phyloP scores from a whole-genome alignment of 169 alveolate genomes.

The Neospora caninum region DNA sequence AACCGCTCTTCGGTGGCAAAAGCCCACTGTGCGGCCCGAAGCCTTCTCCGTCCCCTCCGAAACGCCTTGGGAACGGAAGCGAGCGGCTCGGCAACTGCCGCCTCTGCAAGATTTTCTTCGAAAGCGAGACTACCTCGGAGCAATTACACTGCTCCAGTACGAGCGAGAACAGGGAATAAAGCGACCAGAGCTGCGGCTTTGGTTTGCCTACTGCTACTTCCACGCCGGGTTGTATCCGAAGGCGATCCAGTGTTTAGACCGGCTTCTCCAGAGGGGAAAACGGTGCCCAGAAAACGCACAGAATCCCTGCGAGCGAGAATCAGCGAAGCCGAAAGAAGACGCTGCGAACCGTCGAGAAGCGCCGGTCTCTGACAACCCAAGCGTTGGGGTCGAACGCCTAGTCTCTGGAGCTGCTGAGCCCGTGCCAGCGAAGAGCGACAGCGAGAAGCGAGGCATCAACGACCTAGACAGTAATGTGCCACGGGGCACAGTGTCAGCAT shows the following conservation, averaged over 20 bases:
- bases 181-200: background rate
- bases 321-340: background rate
- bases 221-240: slow-evolving; percentile 7
- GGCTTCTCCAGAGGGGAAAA: background rate
- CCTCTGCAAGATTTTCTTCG: background rate
- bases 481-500: too few relatives aligned
- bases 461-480: too few relatives aligned
- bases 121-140: slow-evolving; percentile 10
- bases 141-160: slow-evolving; percentile 25
- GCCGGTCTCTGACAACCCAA: too few relatives aligned
- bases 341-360: too few relatives aligned
- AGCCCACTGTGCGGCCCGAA: background rate
- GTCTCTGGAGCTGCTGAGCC: too few relatives aligned
- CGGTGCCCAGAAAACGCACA: background rate
- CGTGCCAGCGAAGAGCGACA: too few relatives aligned
- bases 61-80: background rate
- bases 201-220: slow-evolving; percentile 46
- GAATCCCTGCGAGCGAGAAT: background rate
- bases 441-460: too few relatives aligned
- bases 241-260: background rate
- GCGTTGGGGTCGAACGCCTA: too few relatives aligned
- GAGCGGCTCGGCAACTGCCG: background rate
- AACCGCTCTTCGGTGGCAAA: slow-evolving; percentile 19
- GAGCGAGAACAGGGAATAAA: background rate
- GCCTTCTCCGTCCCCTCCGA: background rate